A percentile compares a stretch with the other conserved stretches of the same genome.
Conservation (phyloP, 225 moss, liverwort and hornwort genomes). For the Bryum argenteum region DNA sequence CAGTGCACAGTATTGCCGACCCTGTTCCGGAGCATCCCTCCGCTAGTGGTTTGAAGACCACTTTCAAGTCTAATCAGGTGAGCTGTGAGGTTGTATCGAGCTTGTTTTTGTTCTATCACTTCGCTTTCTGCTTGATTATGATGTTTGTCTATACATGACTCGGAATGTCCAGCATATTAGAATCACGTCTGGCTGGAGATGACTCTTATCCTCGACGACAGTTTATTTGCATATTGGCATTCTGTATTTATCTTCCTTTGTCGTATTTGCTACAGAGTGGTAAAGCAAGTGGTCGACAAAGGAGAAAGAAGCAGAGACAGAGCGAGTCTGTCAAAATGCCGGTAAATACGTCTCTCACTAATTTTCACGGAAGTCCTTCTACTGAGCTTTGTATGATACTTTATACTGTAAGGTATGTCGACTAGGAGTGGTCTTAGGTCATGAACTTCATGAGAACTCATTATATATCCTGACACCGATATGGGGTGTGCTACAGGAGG, state of each 20-base stretch:
- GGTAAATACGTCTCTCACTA: constrained; percentile 20
- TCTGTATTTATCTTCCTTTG: neutral
- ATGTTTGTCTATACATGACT: neutral
- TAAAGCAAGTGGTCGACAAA: constrained; percentile 38
- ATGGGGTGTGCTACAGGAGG: constrained; percentile 34
- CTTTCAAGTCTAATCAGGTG: constrained; percentile 31
- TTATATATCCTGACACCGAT: constrained; percentile 4
- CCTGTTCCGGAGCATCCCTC: constrained; percentile 26
- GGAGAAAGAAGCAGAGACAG: constrained; percentile 24
- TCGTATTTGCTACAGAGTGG: constrained; percentile 29
- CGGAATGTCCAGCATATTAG: neutral
- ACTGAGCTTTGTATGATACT: neutral
- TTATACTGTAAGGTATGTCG: neutral
- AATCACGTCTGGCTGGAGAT: neutral
- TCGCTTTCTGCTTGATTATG: neutral
- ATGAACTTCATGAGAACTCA: neutral
- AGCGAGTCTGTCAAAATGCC: constrained; percentile 27
- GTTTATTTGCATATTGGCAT: neutral
- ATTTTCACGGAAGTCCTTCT: neutral
- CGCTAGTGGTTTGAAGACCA: constrained; percentile 36
- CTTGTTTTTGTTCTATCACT: neutral
- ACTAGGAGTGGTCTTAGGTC: neutral
- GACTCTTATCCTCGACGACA: neutral
- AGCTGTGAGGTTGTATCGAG: neutral
- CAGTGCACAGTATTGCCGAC: constrained; percentile 16